Percentiles rank a stretch among this genome's conserved stretches.
phyloP scores from a whole-genome alignment of 306 rosid species.

The Vachellia collinsii region DNA sequence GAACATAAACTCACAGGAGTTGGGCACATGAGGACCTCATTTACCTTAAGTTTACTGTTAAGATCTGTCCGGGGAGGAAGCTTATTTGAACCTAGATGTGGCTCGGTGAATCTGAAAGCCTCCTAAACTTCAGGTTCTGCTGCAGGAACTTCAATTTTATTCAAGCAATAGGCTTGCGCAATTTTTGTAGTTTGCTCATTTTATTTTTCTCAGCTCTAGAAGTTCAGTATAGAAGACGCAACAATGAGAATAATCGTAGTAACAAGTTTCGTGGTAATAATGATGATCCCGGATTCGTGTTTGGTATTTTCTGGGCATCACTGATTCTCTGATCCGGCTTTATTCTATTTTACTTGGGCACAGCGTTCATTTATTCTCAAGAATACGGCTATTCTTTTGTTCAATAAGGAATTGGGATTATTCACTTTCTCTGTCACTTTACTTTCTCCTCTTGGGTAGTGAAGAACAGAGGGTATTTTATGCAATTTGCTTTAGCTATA shows the following conservation, averaged over 20 bases:
- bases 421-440: neutral
- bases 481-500: neutral
- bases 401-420: neutral
- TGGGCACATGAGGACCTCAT: slow-evolving; percentile 17
- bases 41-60: slow-evolving; percentile 35
- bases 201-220: neutral
- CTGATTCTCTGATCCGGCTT: neutral
- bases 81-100: slow-evolving; percentile 18
- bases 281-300: neutral
- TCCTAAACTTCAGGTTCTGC: slow-evolving; percentile 30
- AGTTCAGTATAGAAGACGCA: slow-evolving; percentile 27
- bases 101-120: slow-evolving; percentile 20
- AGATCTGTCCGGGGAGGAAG: slow-evolving; percentile 27
- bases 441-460: neutral
- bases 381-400: neutral
- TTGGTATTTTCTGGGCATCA: neutral
- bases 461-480: neutral
- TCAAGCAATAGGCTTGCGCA: slow-evolving; percentile 43
- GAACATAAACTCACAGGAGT: slow-evolving; percentile 44
- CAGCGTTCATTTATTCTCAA: neutral
- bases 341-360: neutral
- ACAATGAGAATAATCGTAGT: neutral
- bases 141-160: slow-evolving; percentile 37
- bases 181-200: slow-evolving; percentile 38
- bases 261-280: slow-evolving; percentile 7